Base-by-base conservation (phyloP, 768 basidiomycete species). In the Crepidotus variabilis region DNA sequence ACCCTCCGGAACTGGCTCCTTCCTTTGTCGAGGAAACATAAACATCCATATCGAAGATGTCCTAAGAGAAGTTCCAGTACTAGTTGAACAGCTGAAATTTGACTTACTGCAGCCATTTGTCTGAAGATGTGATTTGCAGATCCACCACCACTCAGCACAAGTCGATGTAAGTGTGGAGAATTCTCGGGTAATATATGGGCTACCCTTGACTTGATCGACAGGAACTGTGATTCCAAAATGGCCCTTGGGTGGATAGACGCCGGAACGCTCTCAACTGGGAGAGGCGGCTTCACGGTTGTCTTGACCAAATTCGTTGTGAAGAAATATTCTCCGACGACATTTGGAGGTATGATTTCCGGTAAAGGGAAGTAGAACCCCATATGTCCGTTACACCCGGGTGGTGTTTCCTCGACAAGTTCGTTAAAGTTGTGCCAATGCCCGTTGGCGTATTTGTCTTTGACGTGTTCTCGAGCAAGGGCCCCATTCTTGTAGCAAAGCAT, bases 401-500 rank as follows among this genome's bases (percentile, higher is more conserved):
- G 73, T 0, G 78, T 77, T 21, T 65, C 61, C 56, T 82, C 78
- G 9, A 92, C 80, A 20, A 85, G 74, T 53, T 79, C 67, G 69
- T 92, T 92, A 75, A 88, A 95, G 33, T 68, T 71, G 32, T 71
- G 70, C 92, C 92, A 95, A 57, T 83, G 72, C 6, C 75, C 68
- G 47, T 75, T 69, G 48, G 83, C 84, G 65, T 86, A 84, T 47
- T 70, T 73, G 64, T 94, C 81, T 9, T 88, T 83, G 16, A 94
- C 78, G 60, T 86, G 80, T 65, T 93, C 88, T 46, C 93, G 82
- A 1, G 90, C 87, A 8, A 94, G 79, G 0, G 90, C 88, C 20
- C 91, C 91, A 62, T 94, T 90, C 71, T 93, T 94, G 75, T 93
- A 93, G 69, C 92, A 94, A 9, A 95, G 80, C 92, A 96, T 96